Evolutionary conservation across 2,329 filamentous ascomycete genomes (phyloP), one percentile per base, ranked within the genome.

Genomic region (Colletotrichum cuscutae): DNA sequence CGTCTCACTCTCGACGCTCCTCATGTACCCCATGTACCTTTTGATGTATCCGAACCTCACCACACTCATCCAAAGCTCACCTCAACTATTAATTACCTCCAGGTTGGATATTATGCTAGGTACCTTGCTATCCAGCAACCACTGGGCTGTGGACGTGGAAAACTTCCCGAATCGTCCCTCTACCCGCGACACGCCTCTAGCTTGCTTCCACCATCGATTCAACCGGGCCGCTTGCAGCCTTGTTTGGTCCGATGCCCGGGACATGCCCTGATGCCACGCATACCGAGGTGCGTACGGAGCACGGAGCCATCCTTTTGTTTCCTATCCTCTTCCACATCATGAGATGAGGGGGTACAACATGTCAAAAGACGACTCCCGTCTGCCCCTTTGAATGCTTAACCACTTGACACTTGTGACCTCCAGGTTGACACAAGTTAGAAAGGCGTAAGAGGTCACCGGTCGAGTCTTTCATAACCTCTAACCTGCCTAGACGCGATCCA

Each of bases 111-210:
- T 19, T 56, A 56, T 28, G 53, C 12, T 13, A 8, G 53, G 24
- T 12, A 35, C 11, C 11, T 32, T 11, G 2, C 8, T 22, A 56
- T 26, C 5, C 42, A 49, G 42, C 19, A 3, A 46, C 42, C 42
- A 19, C 42, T 37, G 35, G 12, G 12, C 35, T 4, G 37, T 42
- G 37, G 42, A 22, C 42, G 42, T 49, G 42, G 19, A 49, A n/a
- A 56, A 28, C 57, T 59, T 59, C 28, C 57, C 30, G 30, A 30
- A 26, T 59, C 26, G 35, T 24, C 53, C 13, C 62, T 22, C 52
- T 32, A 49, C 24, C 46, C 24, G 49, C 6, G 24, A 68, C 65
- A 57, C 58, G 57, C 35, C 65, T 57, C 57, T 35, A 62, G 65
- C 65, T 62, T 49, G 42, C 42, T 49, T 22, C 42, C 15, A 49